Evolutionary conservation across 768 basidiomycete species (phyloP), one percentile per base, ranked within the genome.

Genomic region (Serpula lacrymans): DNA sequence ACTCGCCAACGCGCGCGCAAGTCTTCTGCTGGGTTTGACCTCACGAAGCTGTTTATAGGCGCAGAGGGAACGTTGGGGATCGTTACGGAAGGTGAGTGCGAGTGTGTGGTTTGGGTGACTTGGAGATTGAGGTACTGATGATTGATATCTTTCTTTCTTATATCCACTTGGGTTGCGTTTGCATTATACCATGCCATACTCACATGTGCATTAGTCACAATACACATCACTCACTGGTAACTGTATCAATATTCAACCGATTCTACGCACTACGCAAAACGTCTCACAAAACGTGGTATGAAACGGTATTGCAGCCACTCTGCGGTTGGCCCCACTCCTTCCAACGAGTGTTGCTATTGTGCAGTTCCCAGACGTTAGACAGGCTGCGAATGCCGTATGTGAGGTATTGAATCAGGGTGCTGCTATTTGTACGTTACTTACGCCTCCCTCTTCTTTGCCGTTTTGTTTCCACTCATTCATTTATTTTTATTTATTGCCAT

Each of bases 61-160:
- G 85, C 86, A 2, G 89, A 92, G 60, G 89, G 89, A 2, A 91
- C 88, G 0, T 59, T 91, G 22, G 89, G 89, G 2, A 84, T 92
- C 48, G 78, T 92, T 11, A 88, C 86, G 0, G 88, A 92, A 69
- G 81, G 84, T 72, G 37, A 28, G 57, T 34, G 13, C 21, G 21
- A 31, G 24, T 11, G 31, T 18, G 17, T 26, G 8, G 22, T n/a
- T n/a, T n/a, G n/a, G n/a, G 25, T 41, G 16, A n/a, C 21, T 36
- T 42, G 23, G 21, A 32, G 6, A 23, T 9, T 14, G n/a, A n/a
- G n/a, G n/a, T n/a, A n/a, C n/a, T n/a, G n/a, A n/a, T n/a, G n/a
- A n/a, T n/a, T n/a, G n/a, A n/a, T n/a, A n/a, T n/a, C n/a, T n/a
- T n/a, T n/a, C n/a, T n/a, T n/a, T n/a, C n/a, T n/a, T n/a, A n/a